phyloP scores from a whole-genome alignment of 2,329 filamentous ascomycete genomes.

The Xylariaceae sp. region DNA sequence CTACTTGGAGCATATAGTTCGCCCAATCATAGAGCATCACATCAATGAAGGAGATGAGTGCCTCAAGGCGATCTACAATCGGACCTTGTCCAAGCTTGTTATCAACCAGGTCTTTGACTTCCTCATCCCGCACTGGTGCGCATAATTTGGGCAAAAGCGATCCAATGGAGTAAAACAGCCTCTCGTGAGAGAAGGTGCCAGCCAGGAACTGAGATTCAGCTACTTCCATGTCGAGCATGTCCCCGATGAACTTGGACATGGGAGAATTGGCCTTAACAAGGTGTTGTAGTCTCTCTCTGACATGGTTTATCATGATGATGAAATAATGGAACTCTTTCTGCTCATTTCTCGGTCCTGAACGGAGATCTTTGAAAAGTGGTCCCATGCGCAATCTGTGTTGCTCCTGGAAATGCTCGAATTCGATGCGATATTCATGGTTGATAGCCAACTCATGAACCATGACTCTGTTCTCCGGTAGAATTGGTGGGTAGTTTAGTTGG shows the following conservation, averaged over 20 bases:
- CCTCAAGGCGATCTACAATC: conserved; percentile 72
- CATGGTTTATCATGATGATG: conserved; percentile 65
- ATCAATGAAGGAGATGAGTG: conserved; percentile 71
- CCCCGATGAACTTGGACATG: conserved; percentile 70
- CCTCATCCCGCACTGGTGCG: conserved; percentile 73
- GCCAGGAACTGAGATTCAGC: conserved; percentile 65
- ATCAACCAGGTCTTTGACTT: conserved; percentile 65
- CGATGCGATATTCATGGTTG: conserved; percentile 72
- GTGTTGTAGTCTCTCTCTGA: conserved; percentile 67
- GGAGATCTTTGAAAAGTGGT: conserved; percentile 55
- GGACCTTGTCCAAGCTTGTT: conserved; percentile 57
- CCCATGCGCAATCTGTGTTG: conserved; percentile 48
- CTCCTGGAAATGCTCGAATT: conserved; percentile 55
- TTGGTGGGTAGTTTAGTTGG: conserved; percentile 45
- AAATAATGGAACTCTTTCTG: conserved; percentile 66
- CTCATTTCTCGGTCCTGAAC: conserved; percentile 61
- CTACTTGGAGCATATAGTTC: conserved; percentile 72
- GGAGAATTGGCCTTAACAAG: conserved; percentile 67
- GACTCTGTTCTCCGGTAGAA: conserved; percentile 68
- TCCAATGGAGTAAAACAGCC: conserved; percentile 74
- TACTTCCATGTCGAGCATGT: conserved; percentile 69
- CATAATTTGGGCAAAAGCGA: conserved; percentile 74
- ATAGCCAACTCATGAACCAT: conserved; percentile 77
- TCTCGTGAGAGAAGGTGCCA: conserved; percentile 75
- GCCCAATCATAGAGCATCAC: conserved; percentile 76